Conservation (phyloP, 768 basidiomycete genomes). For the Calvatia gigantea region DNA sequence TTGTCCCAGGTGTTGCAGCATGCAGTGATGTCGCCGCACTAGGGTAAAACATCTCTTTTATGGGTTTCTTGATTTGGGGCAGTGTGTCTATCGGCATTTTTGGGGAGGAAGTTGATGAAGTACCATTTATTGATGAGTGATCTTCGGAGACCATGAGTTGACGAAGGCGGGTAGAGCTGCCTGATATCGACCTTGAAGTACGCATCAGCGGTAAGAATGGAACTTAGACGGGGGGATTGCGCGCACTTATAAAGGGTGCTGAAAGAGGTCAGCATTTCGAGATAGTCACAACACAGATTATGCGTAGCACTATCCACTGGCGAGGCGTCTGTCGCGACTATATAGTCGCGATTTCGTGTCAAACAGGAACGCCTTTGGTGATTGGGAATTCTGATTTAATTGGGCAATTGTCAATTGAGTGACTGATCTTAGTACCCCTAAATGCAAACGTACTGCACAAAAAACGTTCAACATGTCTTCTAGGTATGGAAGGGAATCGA, state of each 20-base stretch:
- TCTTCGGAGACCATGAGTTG: constrained; percentile 18
- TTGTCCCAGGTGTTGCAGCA: constrained; percentile 60
- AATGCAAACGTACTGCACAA: constrained; percentile 52
- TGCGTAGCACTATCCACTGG: constrained; percentile 88
- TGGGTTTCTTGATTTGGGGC: constrained; percentile 18
- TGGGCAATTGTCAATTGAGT: background rate
- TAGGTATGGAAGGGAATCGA: constrained; percentile 79
- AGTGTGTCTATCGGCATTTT: constrained; percentile 17
- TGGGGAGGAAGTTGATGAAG: constrained; percentile 17
- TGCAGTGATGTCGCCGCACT: constrained; percentile 62
- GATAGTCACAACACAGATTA: constrained; percentile 87
- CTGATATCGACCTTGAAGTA: constrained; percentile 10
- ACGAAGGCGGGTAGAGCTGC: constrained; percentile 5
- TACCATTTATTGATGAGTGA: constrained; percentile 22
- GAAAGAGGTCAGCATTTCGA: constrained; percentile 84
- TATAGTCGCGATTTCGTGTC: constrained; percentile 83
- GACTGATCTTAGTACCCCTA: background rate
- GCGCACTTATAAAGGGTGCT: constrained; percentile 79
- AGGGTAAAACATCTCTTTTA: constrained; percentile 59
- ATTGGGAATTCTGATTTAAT: constrained; percentile 74
- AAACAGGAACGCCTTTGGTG: constrained; percentile 92
- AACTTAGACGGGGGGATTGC: background rate
- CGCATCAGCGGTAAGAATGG: background rate
- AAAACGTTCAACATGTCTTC: constrained; percentile 88
- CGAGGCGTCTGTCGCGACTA: constrained; percentile 90